Evolutionary conservation across 116 monocot genomes (phyloP), one percentile per base, ranked within the genome.

Genomic region (Posidonia oceanica): DNA sequence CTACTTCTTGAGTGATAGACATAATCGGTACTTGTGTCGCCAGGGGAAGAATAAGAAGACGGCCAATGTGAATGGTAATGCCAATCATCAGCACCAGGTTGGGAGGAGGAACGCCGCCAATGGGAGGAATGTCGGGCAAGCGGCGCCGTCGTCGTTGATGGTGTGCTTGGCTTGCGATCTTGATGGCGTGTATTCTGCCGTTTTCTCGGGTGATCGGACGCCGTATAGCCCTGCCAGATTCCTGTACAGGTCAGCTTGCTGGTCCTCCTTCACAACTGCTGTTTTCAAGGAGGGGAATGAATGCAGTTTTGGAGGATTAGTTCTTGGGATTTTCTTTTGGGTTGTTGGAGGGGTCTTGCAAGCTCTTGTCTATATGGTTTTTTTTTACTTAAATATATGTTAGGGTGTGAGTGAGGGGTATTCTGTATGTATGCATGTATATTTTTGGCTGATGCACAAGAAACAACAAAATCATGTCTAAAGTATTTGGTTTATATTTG

Each of bases 221-320:
- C 91, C 91, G 0, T 88, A 85, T 52, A 92, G 88, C 66, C 91
- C 91, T 8, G 91, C 83, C 8, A 81, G 67, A 5, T 88, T 92
- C 66, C 77, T 92, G 2, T 85, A 88, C 63, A 92, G 91, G 91
- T 92, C 21, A 42, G 64, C 22, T 37, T 59, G 44, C 64, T 12
- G 48, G 48, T 48, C 48, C 48, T 74, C 20, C 13, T 21, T 17
- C 58, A 16, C 58, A n/a, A 16, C 20, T 58, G 58, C 64, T 13
- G 55, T 67, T 67, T 23, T 39, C 16, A 6, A 36, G 48, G 20
- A 48, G 11, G 48, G 48, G 48, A 48, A 10, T 48, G 48, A 48
- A 48, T 48, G 48, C 6, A 10, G 7, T 48, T 48, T 67, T 67
- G 67, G 17, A 21, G 39, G 39, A 40, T 17, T 15, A 3, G 13